Conservation (phyloP, 441 rosid genomes). For the Jatropha multifida region DNA sequence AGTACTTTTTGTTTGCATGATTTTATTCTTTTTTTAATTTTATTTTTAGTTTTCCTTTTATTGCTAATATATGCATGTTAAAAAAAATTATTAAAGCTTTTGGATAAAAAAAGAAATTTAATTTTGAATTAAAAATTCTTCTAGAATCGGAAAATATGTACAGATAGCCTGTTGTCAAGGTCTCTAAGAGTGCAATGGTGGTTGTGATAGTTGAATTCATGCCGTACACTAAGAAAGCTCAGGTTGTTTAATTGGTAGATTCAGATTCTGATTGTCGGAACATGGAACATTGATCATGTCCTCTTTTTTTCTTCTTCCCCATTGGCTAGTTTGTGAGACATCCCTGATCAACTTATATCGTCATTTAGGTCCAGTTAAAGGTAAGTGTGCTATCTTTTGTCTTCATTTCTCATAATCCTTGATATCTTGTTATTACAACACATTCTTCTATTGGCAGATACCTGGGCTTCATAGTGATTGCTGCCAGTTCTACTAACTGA, state of each 20-base stretch:
- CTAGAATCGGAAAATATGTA: background rate
- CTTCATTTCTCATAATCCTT: background rate
- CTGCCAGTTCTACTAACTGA: slow-evolving; percentile 79
- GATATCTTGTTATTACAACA: background rate
- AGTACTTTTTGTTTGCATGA: slow-evolving; percentile 37
- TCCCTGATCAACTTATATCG: background rate
- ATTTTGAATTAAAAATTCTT: too few relatives aligned
- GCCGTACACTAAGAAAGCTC: background rate
- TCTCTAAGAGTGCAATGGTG: background rate
- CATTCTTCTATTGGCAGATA: slow-evolving; percentile 45
- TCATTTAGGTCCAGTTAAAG: background rate
- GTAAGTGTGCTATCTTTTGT: background rate
- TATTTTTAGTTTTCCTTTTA: too few relatives aligned
- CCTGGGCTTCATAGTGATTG: slow-evolving; percentile 78
- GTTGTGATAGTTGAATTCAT: background rate
- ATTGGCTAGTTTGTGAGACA: background rate
- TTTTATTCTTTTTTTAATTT: slow-evolving; percentile 7
- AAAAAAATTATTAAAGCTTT: too few relatives aligned
- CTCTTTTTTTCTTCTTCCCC: background rate
- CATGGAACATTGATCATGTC: too few relatives aligned
- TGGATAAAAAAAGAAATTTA: too few relatives aligned
- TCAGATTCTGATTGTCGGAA: background rate
- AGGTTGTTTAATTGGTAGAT: background rate
- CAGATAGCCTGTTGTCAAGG: background rate
- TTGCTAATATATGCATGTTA: too few relatives aligned